These are phyloP conservation scores for Pythium aquatile DNA, from an alignment of 352 stramenopile species.

Conservation along the genomic window DNA sequence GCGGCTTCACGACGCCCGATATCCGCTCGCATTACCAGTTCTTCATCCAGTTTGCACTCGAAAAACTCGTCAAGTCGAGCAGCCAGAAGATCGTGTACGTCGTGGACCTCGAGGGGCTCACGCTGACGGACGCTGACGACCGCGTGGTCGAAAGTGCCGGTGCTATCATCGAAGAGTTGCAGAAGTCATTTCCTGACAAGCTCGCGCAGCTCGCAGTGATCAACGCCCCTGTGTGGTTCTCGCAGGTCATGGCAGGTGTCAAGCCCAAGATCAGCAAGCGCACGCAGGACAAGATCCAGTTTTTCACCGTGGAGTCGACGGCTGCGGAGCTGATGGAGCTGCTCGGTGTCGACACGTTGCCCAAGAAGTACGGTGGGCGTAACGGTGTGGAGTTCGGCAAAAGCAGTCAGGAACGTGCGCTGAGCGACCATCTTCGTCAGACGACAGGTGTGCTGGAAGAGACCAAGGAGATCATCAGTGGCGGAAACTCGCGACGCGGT, in stretches of 20 bases:
- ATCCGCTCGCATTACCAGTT: conserved; percentile 76
- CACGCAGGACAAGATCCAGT: conserved; percentile 66
- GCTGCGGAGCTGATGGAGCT: conserved; percentile 53
- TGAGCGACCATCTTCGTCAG: conserved; percentile 64
- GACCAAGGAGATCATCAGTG: conserved; percentile 70
- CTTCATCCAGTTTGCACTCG: conserved; percentile 70
- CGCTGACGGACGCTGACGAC: conserved; percentile 63
- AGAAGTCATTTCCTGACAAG: conserved; percentile 64
- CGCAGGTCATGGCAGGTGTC: conserved; percentile 67
- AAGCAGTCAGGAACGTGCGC: conserved; percentile 64
- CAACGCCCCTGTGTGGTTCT: conserved; percentile 80
- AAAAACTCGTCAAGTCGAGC: conserved; percentile 58
- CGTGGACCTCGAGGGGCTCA: conserved; percentile 74
- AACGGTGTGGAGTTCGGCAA: conserved; percentile 79
- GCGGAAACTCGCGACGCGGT: conserved; percentile 1
- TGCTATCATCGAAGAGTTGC: conserved; percentile 52
- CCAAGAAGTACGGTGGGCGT: conserved; percentile 65
- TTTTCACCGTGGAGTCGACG: conserved; percentile 42
- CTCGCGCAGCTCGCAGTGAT: conserved; percentile 59
- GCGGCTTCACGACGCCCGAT: conserved; percentile 69
- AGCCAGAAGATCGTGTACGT: conserved; percentile 75
- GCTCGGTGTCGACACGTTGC: conserved; percentile 68
- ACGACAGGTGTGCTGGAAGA: conserved; percentile 70
- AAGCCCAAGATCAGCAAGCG: conserved; percentile 54
- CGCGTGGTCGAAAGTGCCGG: conserved; percentile 62